Base-by-base conservation (phyloP, 202 grass and related monocot genomes). In the Tripidium arundinaceum region DNA sequence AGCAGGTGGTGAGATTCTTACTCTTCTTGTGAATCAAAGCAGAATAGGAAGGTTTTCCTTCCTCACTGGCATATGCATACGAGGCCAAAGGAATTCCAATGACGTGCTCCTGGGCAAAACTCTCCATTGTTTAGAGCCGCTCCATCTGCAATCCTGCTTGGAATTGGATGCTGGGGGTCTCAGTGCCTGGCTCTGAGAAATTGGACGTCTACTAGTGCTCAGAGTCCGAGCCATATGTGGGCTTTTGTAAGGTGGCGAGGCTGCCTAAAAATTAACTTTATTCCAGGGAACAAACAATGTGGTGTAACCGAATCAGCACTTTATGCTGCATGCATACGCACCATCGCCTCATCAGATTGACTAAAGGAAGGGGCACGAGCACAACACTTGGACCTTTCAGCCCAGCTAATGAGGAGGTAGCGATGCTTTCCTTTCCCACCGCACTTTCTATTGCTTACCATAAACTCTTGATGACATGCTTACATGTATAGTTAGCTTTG, bases 31-130 rank as follows among this genome's bases (percentile, higher is more conserved):
- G 60, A 66, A 81, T 49, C 70, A 87, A 77, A 62, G 61, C 18
- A 54, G 80, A 79, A 76, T 8, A 52, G 10, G 86, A 55, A 45
- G 67, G 43, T 58, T 81, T 79, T 58, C 43, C 63, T 64, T 81
- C 62, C 79, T 87, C 90, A 29, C 49, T 65, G 34, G 82, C 76
- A 63, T 78, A 84, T 47, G 76, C 79, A 40, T 75, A 66, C 13
- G 84, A 89, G 52, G 38, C 25, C 42, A 96, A 52, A 76, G 82
- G 93, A 86, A 96, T 79, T 63, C 90, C 90, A 22, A 88, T 76
- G 68, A 86, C 90, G 72, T 86, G 90, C 33, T 82, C 74, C 78
- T 88, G 80, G 78, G 62, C 74, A 62, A 74, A 78, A 64, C 58
- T 65, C 62, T 90, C 78, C 93, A 96, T 96, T 68, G 77, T n/a